Evolutionary conservation across 2,329 filamentous ascomycete species (phyloP).

Genomic region (Fusarium sp.): DNA sequence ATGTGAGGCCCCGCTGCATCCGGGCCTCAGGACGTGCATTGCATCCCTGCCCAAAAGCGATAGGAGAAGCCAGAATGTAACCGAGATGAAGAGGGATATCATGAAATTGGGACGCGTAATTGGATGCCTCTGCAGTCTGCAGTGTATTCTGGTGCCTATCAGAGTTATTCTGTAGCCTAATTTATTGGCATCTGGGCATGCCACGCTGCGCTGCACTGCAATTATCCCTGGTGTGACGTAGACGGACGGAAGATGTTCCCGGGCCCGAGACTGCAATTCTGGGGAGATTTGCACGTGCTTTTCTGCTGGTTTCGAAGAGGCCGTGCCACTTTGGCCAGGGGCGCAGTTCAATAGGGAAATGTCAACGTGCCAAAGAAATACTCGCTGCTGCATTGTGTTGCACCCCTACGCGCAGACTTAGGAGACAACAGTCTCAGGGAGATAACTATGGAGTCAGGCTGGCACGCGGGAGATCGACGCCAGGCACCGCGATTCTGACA

Average conservation of each 20-base stretch:
- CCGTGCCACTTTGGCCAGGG: neutral
- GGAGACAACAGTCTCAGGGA: neutral
- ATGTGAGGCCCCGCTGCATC: constrained; percentile 17
- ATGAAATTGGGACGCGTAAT: constrained; percentile 15
- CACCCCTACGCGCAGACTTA: no score
- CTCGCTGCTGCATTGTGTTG: neutral
- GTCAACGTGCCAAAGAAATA: neutral
- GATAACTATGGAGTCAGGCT: no score
- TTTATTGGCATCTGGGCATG: constrained; percentile 22
- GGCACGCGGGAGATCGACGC: neutral
- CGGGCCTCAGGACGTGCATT: constrained; percentile 14
- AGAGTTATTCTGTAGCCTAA: constrained; percentile 9
- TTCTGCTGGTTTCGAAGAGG: neutral
- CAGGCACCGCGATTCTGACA: neutral
- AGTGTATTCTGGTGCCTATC: constrained; percentile 7
- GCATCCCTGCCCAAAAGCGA: constrained; percentile 11
- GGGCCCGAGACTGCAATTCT: neutral
- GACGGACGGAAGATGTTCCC: neutral
- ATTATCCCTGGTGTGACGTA: neutral
- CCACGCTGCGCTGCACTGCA: constrained; percentile 6
- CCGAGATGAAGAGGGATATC: neutral
- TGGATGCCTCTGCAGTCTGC: neutral
- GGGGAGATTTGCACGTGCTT: neutral
- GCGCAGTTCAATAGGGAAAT: no score
- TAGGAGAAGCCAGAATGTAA: neutral